These are phyloP conservation scores for Prinsepia uniflora DNA, from an alignment of 306 rosid genomes.

Conservation along the genomic window DNA sequence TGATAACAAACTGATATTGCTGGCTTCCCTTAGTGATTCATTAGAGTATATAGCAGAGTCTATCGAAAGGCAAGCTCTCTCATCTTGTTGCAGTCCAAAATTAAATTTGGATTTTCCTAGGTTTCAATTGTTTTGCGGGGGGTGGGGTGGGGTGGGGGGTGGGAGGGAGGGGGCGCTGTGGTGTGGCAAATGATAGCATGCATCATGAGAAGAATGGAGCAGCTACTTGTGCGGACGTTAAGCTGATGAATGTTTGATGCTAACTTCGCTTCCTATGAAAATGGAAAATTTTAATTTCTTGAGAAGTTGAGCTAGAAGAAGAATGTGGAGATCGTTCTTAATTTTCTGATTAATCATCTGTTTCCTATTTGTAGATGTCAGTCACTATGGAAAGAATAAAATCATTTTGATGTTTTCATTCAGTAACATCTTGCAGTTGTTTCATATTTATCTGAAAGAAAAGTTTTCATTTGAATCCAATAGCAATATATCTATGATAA, in stretches of 20 bases:
- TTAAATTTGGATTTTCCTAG: not conserved
- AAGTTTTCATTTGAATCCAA: not conserved
- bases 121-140: not conserved
- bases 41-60: constrained; percentile 96
- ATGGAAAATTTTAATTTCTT: not conserved
- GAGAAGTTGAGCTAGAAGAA: not conserved
- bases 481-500: constrained; percentile 9
- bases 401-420: not conserved
- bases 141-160: too few species aligned
- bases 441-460: not conserved
- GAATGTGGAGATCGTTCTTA: not conserved
- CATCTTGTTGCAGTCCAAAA: constrained; percentile 5
- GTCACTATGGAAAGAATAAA: not conserved
- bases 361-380: not conserved
- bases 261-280: not conserved
- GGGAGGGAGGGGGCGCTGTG: too few species aligned
- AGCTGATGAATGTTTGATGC: not conserved
- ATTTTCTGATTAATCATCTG: not conserved
- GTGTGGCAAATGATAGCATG: constrained; percentile 5
- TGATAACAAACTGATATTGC: constrained; percentile 88
- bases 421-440: not conserved
- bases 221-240: not conserved
- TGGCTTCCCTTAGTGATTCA: constrained; percentile 97
- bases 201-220: not conserved
- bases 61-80: constrained; percentile 78